Percentiles rank a stretch among this genome's conserved stretches.
Evolutionary conservation across 1,284 basidiomycete species (phyloP).

Genomic region (Boletus coffeatus): DNA sequence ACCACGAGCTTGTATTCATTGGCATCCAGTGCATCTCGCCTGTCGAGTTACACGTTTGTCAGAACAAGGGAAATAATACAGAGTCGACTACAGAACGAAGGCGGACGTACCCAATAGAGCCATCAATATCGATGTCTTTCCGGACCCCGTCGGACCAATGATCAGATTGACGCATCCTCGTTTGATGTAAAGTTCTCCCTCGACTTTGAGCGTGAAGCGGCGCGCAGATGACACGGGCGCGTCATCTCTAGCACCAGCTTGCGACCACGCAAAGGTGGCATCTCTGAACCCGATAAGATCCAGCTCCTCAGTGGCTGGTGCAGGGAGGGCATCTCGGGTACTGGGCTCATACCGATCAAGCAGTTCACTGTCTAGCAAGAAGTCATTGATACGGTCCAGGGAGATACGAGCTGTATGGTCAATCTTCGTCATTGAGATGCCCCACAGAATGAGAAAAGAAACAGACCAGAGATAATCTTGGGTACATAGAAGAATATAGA

Average conservation of each 20-base stretch:
- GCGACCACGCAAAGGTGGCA: not conserved
- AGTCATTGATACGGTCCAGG: not conserved
- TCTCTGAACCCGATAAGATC: slow-evolving; percentile 1
- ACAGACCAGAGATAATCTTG: slow-evolving; percentile 1
- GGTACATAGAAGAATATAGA: slow-evolving; percentile 1
- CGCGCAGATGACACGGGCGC: not conserved
- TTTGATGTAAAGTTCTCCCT: not conserved
- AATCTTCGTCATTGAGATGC: not conserved
- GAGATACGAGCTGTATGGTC: not conserved
- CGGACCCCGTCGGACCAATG: not conserved
- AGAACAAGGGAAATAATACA: too few relatives aligned
- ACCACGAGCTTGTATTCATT: not conserved
- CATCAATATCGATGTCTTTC: slow-evolving; percentile 1
- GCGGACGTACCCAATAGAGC: not conserved
- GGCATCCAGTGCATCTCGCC: slow-evolving; percentile 2
- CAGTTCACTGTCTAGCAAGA: not conserved
- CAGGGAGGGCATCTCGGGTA: not conserved
- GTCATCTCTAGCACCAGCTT: not conserved
- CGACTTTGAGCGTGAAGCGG: not conserved
- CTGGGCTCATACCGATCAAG: not conserved
- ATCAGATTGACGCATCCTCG: not conserved
- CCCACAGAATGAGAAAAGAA: not conserved
- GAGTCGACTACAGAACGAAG: not conserved
- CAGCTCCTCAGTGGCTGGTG: not conserved
- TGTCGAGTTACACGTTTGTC: not conserved